Evolutionary conservation across 768 basidiomycete species (phyloP).

Genomic region (Coprinopsis strossmayeri): DNA sequence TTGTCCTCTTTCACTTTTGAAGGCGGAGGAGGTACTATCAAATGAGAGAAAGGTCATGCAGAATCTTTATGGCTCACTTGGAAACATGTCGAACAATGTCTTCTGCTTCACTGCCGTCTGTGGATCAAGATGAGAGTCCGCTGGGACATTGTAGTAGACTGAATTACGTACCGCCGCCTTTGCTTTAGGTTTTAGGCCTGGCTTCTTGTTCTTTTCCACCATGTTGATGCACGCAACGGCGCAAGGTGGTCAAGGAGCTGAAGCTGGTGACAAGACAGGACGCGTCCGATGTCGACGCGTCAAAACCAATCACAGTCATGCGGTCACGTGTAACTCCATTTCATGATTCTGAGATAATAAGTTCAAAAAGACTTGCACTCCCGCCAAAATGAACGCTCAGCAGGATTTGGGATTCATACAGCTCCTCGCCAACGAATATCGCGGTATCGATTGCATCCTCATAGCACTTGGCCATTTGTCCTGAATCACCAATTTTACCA

Average conservation of each 20-base stretch:
- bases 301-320: slow-evolving; percentile 1
- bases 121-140: not conserved
- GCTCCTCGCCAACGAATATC: slow-evolving; percentile 36
- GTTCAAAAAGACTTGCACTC: not conserved
- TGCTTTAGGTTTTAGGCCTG: slow-evolving; percentile 3
- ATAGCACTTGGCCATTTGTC: not conserved
- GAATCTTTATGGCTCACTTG: slow-evolving; percentile 11
- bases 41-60: not conserved
- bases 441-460: slow-evolving; percentile 21
- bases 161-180: slow-evolving; percentile 5
- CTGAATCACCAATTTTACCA: slow-evolving; percentile 18
- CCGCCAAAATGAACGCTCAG: not conserved
- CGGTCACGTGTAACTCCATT: not conserved
- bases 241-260: no score
- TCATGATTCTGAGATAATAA: no score
- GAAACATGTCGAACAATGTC: slow-evolving; percentile 35
- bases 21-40: not conserved
- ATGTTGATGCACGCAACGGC: no score
- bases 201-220: not conserved
- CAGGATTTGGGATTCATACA: slow-evolving; percentile 5
- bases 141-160: not conserved
- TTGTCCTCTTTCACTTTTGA: not conserved
- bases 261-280: slow-evolving; percentile 1
- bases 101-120: slow-evolving; percentile 24
- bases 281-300: slow-evolving; percentile 10